phyloP scores from a whole-genome alignment of 2,329 filamentous ascomycete genomes.

The Ascosphaera apis region DNA sequence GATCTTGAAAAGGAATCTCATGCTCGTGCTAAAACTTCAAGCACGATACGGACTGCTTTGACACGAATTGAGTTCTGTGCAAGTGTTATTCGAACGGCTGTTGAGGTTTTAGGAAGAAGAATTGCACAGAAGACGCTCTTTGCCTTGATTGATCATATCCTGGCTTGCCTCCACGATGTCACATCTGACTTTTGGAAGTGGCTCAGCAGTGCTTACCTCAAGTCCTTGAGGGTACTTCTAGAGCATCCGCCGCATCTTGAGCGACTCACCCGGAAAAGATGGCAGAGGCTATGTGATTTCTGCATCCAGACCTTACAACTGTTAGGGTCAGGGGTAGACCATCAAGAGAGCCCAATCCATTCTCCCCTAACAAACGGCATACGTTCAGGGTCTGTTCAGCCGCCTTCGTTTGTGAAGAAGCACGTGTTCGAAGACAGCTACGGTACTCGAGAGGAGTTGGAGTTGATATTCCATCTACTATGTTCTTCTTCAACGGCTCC shows the following conservation, averaged over 20 bases:
- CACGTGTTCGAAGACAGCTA: constrained; percentile 5
- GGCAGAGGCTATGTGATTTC: constrained; percentile 48
- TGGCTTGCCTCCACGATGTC: constrained; percentile 41
- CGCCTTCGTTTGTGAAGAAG: constrained; percentile 8
- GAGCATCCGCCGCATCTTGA: constrained; percentile 57
- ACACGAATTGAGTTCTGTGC: constrained; percentile 45
- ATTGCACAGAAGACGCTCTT: constrained; percentile 58
- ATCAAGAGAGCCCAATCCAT: neutral
- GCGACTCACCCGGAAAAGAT: constrained; percentile 44
- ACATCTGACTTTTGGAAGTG: constrained; percentile 43
- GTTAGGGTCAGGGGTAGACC: neutral
- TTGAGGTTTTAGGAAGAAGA: constrained; percentile 44
- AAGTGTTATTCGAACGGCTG: constrained; percentile 44
- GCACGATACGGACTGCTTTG: constrained; percentile 26
- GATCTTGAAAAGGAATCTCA: constrained; percentile 44
- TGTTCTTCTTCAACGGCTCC: constrained; percentile 45
- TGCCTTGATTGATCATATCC: constrained; percentile 59
- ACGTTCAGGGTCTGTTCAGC: constrained; percentile 12
- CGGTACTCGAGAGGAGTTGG: constrained; percentile 27
- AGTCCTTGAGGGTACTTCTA: constrained; percentile 46
- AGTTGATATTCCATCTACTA: constrained; percentile 43
- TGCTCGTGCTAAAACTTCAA: constrained; percentile 20
- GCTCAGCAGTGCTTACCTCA: constrained; percentile 55
- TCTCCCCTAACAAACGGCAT: constrained; percentile 4
- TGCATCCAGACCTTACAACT: constrained; percentile 27